phyloP scores from a whole-genome alignment of 192 early-diverging fungal genomes.

The Podila epigama region DNA sequence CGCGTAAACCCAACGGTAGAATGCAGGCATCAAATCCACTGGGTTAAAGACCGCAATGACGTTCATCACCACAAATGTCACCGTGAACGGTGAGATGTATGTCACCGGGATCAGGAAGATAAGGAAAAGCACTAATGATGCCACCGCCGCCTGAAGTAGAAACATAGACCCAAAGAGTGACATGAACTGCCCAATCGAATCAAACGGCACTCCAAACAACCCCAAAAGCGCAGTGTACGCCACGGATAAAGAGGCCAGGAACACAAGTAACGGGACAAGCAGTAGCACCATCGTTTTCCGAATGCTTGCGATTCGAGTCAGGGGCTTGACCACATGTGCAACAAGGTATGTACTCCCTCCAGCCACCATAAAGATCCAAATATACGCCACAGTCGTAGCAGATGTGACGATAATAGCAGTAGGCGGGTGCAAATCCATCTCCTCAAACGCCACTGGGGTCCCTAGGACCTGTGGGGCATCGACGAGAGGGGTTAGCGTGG shows the following conservation, averaged over 20 bases:
- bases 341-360: slow-evolving; percentile 41
- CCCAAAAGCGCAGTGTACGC: slow-evolving; percentile 12
- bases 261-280: slow-evolving; percentile 15
- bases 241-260: slow-evolving; percentile 29
- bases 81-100: slow-evolving; percentile 24
- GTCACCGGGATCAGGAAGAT: slow-evolving; percentile 31
- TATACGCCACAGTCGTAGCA: slow-evolving; percentile 38
- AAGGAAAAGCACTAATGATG: slow-evolving; percentile 35
- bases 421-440: slow-evolving; percentile 31
- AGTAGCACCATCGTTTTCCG: slow-evolving; percentile 18
- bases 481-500: slow-evolving; percentile 4
- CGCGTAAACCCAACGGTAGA: slow-evolving; percentile 51
- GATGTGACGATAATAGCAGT: slow-evolving; percentile 31
- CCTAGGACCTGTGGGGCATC: slow-evolving; percentile 27
- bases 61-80: slow-evolving; percentile 49
- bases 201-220: slow-evolving; percentile 34
- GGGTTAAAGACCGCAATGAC: slow-evolving; percentile 47
- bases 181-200: slow-evolving; percentile 22
- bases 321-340: slow-evolving; percentile 22
- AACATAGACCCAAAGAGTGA: slow-evolving; percentile 28
- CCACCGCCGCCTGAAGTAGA: slow-evolving; percentile 28
- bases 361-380: slow-evolving; percentile 39
- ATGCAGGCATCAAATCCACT: slow-evolving; percentile 47
- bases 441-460: slow-evolving; percentile 30
- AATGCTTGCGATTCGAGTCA: slow-evolving; percentile 3